Base-by-base conservation (phyloP, 352 stramenopile species). In the Pythium grandisporangium region DNA sequence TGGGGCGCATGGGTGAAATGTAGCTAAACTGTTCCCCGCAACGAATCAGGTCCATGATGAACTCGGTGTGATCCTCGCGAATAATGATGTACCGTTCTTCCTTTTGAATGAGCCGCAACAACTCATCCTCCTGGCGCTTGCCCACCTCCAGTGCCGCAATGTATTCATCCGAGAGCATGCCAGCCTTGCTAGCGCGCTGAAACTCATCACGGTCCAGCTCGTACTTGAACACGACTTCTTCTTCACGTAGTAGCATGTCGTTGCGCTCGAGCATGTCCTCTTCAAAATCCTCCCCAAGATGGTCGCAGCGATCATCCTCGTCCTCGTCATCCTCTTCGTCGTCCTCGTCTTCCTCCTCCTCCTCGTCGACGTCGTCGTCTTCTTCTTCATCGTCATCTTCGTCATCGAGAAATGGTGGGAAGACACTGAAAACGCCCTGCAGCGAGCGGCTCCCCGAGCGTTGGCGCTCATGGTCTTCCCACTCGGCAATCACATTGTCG, bases 21-120 rank as follows among this genome's bases (percentile, higher is more conserved):
- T 81, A 81, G 58, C 51, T 58, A 47, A 88, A 83, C 53, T 84
- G 72, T 46, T 83, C 70, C 30, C 75, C 75, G 42, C 72, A 88
- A 42, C 75, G 72, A 23, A 88, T 85, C 35, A 88, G 39, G 52
- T 88, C 67, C 58, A 83, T 81, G 53, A 88, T 85, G 38, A 88
- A 85, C 26, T 85, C 70, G 23, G 69, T 72, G 55, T 88, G 75
- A 38, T 85, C 69, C 34, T 88, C 75, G 39, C 70, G 67, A 63
- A 88, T 84, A 66, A 88, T 81, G 58, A 88, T 85, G 62, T 76
- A 88, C 43, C 75, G 71, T 53, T 88, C 75, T 37, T 88, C 74
- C 45, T 78, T 84, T 46, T 84, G 71, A 40, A 84, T 79, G 52
- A 88, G 56, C 52, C 74, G 69, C 58, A 87, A 30, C 26, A 87